A percentile compares a stretch with the other conserved stretches of the same genome.
These are phyloP conservation scores for Citrus trifoliata DNA, from an alignment of 345 rosid genomes.

Conservation along the genomic window DNA sequence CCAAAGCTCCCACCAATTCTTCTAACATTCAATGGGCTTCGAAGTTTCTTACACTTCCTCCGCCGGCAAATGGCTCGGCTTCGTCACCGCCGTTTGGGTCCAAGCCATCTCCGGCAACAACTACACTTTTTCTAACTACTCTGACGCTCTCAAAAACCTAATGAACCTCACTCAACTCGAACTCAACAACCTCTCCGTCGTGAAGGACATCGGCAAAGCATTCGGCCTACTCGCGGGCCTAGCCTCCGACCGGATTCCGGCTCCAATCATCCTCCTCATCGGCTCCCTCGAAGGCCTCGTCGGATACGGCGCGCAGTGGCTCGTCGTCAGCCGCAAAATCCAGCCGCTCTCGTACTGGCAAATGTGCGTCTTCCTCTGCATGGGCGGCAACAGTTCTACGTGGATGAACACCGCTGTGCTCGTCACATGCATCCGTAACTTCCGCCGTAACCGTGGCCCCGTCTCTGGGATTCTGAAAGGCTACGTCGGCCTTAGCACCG, in stretches of 20 bases:
- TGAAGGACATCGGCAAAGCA: slow-evolving; percentile 92
- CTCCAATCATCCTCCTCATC: slow-evolving; percentile 63
- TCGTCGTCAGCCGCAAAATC: slow-evolving; percentile 68
- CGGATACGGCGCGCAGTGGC: slow-evolving; percentile 96
- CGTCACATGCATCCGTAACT: slow-evolving; percentile 86
- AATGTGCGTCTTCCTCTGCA: slow-evolving; percentile 77
- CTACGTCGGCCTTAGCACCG: slow-evolving; percentile 85
- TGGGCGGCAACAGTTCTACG: slow-evolving; percentile 97
- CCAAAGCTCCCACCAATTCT: no score
- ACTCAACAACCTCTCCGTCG: slow-evolving; percentile 80
- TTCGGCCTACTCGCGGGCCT: slow-evolving; percentile 92
- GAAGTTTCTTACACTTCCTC: slow-evolving; percentile 12
- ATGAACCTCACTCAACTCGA: slow-evolving; percentile 83
- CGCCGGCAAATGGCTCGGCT: slow-evolving; percentile 86
- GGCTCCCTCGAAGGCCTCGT: slow-evolving; percentile 85
- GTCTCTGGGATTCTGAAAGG: slow-evolving; percentile 94
- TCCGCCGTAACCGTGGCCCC: slow-evolving; percentile 83
- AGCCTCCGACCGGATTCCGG: slow-evolving; percentile 75
- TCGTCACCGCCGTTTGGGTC: slow-evolving; percentile 95
- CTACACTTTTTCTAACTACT: slow-evolving; percentile 90
- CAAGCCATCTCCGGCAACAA: slow-evolving; percentile 92
- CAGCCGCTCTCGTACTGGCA: slow-evolving; percentile 81
- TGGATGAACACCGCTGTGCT: slow-evolving; percentile 99
- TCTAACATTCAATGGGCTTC: slow-evolving; percentile 21
- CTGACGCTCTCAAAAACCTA: slow-evolving; percentile 74